Base-by-base conservation (phyloP, 768 basidiomycete genomes). In the Pulveroboletus sp. region DNA sequence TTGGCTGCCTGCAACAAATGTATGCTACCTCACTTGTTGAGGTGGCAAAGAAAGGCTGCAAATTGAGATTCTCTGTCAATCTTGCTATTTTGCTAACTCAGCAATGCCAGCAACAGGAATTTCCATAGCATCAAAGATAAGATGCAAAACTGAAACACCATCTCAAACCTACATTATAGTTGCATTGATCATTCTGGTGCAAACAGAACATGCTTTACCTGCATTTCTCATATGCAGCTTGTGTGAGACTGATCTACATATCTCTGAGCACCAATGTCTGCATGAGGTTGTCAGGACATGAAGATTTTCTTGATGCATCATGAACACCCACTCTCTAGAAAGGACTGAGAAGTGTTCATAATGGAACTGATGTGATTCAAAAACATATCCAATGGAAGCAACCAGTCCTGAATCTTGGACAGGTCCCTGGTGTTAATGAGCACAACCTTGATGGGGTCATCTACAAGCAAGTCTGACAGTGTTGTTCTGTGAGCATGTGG, bases 1-100 rank as follows among this genome's bases (percentile, higher is more conserved):
- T 80, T 86, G 23, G 79, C 78, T 40, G 79, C 80, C 58, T 95
- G 89, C 6, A 86, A 58, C 6, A 97, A 57, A 40, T 83, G 71
- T 2, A 95, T 72, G 13, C 73, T 65, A 1, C 76, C 73, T n/a
- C 73, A 57, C 5, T 65, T 61, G 9, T 74, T 72, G 10, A 96
- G 75, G 58, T 80, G 79, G 2, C 75, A 74, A 13, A 98, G 76
- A 29, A 94, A 79, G 2, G 80, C 93, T 98, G 96, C 1, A 99
- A 75, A 62, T 98, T 98, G 38, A 93, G 73, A 61, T 94, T 97
- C 68, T 99, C 96, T 0, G 86, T 92, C 60, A 98, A 71, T 20
- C 81, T 82, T 14, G 93, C 83, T 86, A 98, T 91, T 66, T 75
- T 73, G 24, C 52, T 51, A 6, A 64, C 20, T 66, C 61, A 3